Base-by-base conservation (phyloP, 2,329 filamentous ascomycete genomes). In the Botrytis fabae region DNA sequence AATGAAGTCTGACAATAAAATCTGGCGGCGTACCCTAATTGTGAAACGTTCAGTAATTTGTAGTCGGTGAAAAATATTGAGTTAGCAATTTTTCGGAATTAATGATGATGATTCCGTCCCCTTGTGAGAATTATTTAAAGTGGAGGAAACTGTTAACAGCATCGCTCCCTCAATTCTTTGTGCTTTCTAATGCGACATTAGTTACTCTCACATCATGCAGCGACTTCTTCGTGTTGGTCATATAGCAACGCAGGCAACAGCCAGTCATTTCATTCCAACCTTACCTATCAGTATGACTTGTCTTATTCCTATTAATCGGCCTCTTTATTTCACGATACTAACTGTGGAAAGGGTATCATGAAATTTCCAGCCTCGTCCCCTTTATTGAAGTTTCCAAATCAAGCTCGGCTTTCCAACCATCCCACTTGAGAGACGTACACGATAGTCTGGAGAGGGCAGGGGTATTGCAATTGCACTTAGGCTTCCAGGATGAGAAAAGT, bases 401-500 rank as follows among this genome's bases (percentile, higher is more conserved):
- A 12, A 25, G 32, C 25, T 18, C 35, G 10, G 64, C 64, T 28
- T 66, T 38, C 8, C 44, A 66, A 22, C 20, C 44, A 22, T 66
- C 64, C 22, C 64, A 66, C 28, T 66, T 66, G 64, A 66, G n/a
- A 48, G 44, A 32, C 22, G 71, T 77, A 14, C 71, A 76, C 32
- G 46, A 71, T 46, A 74, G 74, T 12, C 63, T 79, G 7, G 71
- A 76, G 46, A 75, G 69, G 32, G 35, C 28, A 48, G 78, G 78
- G 4, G 62, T 79, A 25, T 74, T 78, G 6, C 65, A 77, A 3
- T 72, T 79, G 18, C 70, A 75, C 6, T 70, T 79, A 1, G 62
- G 60, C 14, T 78, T 77, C 44, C 18, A 63, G 6, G 78, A 79
- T 63, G 73, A 75, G 1, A 63, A 71, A 12, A 78, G 77, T 16